A percentile compares a stretch with the other conserved stretches of the same genome.
Conservation (phyloP, 1,284 basidiomycete genomes). For the Farysia itapuensis region DNA sequence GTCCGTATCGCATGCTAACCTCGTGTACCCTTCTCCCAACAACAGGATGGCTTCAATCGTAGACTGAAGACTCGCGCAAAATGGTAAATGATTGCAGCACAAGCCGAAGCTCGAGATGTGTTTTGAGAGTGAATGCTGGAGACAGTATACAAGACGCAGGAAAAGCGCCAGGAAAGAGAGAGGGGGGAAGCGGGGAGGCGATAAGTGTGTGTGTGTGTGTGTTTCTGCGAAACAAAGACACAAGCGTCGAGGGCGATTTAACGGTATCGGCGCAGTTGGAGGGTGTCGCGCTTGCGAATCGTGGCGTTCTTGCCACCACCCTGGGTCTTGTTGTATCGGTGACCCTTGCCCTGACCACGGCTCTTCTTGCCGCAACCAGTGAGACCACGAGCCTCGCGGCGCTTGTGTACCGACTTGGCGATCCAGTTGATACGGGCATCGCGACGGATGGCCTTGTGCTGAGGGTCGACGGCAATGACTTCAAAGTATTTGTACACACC, state of each 20-base stretch:
- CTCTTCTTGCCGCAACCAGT: conserved; percentile 89
- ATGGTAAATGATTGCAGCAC: too few species aligned
- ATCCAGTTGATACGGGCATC: conserved; percentile 99
- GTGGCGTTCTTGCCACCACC: conserved; percentile 72
- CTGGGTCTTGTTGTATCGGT: conserved; percentile 87
- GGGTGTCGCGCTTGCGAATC: conserved; percentile 85
- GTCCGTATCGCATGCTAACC: not conserved
- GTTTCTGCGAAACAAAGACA: not conserved
- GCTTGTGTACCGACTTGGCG: conserved; percentile 96
- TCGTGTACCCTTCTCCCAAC: too few species aligned
- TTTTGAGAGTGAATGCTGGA: too few species aligned
- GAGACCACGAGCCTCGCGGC: conserved; percentile 94
- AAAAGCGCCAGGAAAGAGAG: not conserved
- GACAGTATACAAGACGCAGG: not conserved
- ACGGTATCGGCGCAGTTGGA: conserved; percentile 96
- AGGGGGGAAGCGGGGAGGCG: not conserved
- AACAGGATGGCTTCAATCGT: conserved; percentile 1
- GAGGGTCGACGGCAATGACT: conserved; percentile 95
- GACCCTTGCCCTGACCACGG: conserved; percentile 75
- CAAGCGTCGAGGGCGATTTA: conserved; percentile 63
- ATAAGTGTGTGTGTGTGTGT: not conserved
- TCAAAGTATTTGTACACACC: conserved; percentile 99
- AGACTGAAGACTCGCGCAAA: too few species aligned
- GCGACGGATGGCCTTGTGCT: conserved; percentile 85
- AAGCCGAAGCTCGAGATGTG: too few species aligned